Evolutionary conservation across 345 rosid species (phyloP).

Genomic region (Bruguiera parviflora): DNA sequence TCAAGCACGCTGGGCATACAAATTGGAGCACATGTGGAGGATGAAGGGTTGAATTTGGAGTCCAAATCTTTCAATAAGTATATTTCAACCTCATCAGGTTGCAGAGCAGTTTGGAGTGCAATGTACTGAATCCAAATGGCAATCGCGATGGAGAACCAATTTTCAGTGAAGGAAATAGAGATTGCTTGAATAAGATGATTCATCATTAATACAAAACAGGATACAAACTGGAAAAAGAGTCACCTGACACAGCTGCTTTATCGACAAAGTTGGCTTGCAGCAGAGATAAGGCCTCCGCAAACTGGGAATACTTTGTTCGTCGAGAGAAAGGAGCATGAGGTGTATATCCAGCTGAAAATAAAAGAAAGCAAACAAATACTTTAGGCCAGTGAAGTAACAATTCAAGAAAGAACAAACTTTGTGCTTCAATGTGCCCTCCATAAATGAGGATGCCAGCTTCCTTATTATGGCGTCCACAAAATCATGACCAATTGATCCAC

Average conservation of each 20-base stretch:
- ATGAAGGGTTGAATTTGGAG: conserved; percentile 20
- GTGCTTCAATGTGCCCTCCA: neutral
- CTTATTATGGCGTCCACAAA: conserved; percentile 1
- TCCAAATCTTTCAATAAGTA: conserved; percentile 38
- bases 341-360: conserved; percentile 58
- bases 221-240: conserved; percentile 30
- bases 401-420: neutral
- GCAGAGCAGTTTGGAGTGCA: conserved; percentile 60
- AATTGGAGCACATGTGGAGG: neutral
- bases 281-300: conserved; percentile 77
- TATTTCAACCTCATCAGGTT: conserved; percentile 71
- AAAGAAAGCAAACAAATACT: conserved; percentile 11
- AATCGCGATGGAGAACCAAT: conserved; percentile 15
- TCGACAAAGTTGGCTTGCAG: conserved; percentile 63
- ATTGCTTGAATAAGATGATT: neutral
- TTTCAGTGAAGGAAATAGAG: neutral
- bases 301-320: conserved; percentile 47
- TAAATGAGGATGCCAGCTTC: neutral
- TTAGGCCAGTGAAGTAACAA: conserved; percentile 10
- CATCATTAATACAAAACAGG: neutral
- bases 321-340: conserved; percentile 73
- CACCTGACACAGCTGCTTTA: conserved; percentile 80
- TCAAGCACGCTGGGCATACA: conserved; percentile 19
- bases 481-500: conserved; percentile 2
- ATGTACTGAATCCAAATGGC: conserved; percentile 47